Evolutionary conservation across 106 monocot species (phyloP), one percentile per base, ranked within the genome.

Genomic region (Dendrobium huoshanense): DNA sequence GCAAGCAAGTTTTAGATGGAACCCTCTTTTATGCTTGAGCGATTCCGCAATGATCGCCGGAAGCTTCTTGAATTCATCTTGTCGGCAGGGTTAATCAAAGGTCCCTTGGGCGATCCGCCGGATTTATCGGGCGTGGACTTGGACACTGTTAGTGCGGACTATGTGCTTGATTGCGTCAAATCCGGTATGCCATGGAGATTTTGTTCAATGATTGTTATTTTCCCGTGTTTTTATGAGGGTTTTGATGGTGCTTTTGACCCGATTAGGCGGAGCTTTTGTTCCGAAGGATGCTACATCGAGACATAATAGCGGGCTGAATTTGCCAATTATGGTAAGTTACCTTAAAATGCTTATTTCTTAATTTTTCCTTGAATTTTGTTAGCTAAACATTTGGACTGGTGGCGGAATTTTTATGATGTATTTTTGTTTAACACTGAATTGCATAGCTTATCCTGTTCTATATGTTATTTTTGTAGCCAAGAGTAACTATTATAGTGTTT

Each of bases 1-100:
- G 18, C 22, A 17, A 48, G 48, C 76, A 51, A 48, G 49, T 49
- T 37, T 19, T 76, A n/a, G 78, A 92, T 92, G 88, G 92, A 90
- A 18, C 31, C 78, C 25, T 55, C 67, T 55, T 48, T 78, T 11
- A 74, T 88, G 18, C 86, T 93, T 20, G 85, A 84, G 47, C 81
- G 87, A 9, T 91, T 87, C 73, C 88, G 87, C 54, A 81, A 72
- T 61, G 93, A 93, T 59, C 93, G 93, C 70, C 90, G 88, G 55
- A 83, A 51, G 68, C 87, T 93, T 27, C 90, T 93, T 65, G 88
- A 91, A 19, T 89, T 91, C 78, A 67, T 93, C 17, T 82, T 93
- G 40, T 93, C 93, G 4, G 24, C 75, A 20, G 85, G 77, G 18
- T 44, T 80, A 5, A 47, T 80, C 19, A 79, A 84, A 64, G 79